Base-by-base conservation (phyloP, 1,284 basidiomycete species). In the Ceratobasidium sp. region DNA sequence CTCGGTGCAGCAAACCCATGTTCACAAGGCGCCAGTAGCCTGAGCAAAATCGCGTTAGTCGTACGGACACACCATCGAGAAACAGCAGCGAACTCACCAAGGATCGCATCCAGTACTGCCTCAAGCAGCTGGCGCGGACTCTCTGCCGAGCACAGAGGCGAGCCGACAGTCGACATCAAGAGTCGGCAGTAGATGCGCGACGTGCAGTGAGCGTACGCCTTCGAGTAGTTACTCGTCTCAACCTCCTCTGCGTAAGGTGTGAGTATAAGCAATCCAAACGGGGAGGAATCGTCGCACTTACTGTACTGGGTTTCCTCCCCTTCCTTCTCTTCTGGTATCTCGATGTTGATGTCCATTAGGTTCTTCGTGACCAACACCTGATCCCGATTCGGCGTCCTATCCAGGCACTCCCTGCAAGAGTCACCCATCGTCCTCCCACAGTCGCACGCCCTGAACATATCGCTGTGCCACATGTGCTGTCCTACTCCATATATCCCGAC, bases 21-120 rank as follows among this genome's bases (percentile, higher is more conserved):
- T 73, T 73, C 1, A 62, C n/a, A 13, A 64, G 8, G 4, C n/a
- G 57, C 70, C 70, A 73, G 32, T 73, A 73, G 57, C 70, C 70
- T 73, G 25, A 2, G 17, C 8, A 62, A n/a, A 37, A 19, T 22
- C 1, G 6, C 29, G 34, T 69, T 32, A 43, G 52, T 13, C 7
- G 40, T 15, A 34, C 17, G 44, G 29, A 62, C 69, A 37, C 29
- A 73, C 70, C 70, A 25, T 29, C 25, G 25, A 29, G 25, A 29
- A 29, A 29, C 25, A 73, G 19, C 2, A 73, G 62, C 4, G 57
- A 57, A 52, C 64, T 59, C 2, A 73, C 25, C 25, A 29, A 29
- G 25, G 25, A 29, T 29, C 25, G 25, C 25, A 29, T 1, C 25
- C 25, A 29, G 40, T 3, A 73, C 17, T 9, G 59, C 57, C 4